A percentile compares a stretch with the other conserved stretches of the same genome.
Evolutionary conservation across 768 basidiomycete genomes (phyloP).

Genomic region (Collybia nuda): DNA sequence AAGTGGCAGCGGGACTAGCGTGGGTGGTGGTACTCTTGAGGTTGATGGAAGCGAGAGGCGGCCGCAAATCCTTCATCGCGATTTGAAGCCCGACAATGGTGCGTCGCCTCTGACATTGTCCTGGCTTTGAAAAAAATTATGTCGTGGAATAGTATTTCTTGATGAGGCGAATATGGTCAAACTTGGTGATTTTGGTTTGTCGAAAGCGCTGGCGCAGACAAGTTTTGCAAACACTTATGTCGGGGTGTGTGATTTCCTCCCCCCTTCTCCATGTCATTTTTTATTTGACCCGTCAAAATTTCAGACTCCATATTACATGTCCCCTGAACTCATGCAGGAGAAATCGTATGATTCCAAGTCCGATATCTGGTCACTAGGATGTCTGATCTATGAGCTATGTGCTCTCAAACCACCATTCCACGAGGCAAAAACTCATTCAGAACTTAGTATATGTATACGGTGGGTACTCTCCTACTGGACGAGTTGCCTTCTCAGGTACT

Average conservation of each 20-base stretch:
- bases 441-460: conserved; percentile 83
- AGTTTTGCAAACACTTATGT: conserved; percentile 97
- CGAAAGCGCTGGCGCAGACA: conserved; percentile 85
- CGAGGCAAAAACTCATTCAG: conserved; percentile 87
- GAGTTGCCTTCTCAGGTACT: not conserved
- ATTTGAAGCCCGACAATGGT: conserved; percentile 98
- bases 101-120: conserved; percentile 17
- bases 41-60: conserved; percentile 47
- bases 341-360: conserved; percentile 97
- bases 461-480: conserved; percentile 23
- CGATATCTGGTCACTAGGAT: conserved; percentile 98
- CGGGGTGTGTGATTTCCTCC: conserved; percentile 59
- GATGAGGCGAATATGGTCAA: conserved; percentile 85
- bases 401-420: conserved; percentile 93
- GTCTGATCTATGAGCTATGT: conserved; percentile 95
- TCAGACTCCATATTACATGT: conserved; percentile 99
- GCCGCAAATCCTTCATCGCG: conserved; percentile 86
- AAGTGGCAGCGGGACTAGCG: conserved; percentile 36
- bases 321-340: conserved; percentile 96
- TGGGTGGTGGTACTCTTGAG: conserved; percentile 19
- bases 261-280: not conserved
- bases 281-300: not conserved
- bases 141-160: conserved; percentile 71
- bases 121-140: not conserved
- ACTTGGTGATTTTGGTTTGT: conserved; percentile 95